A percentile compares a stretch with the other conserved stretches of the same genome.
Evolutionary conservation across 2,329 filamentous ascomycete genomes (phyloP).

Genomic region (Microdochium nivale): DNA sequence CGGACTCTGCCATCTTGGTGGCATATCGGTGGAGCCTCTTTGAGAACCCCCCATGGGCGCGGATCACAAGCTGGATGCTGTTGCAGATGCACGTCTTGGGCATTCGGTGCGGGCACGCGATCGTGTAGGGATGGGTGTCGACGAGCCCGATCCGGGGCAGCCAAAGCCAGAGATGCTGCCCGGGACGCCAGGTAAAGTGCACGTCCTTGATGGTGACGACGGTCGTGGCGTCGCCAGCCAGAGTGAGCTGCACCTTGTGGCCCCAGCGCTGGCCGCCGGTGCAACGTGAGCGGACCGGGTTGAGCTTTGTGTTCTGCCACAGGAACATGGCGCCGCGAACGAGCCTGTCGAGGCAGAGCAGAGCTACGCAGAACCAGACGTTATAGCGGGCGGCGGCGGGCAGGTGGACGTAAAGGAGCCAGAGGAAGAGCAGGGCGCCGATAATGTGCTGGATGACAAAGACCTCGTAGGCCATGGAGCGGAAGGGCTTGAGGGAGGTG

Average conservation of each 20-base stretch:
- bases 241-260: constrained; percentile 39
- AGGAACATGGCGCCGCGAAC: constrained; percentile 38
- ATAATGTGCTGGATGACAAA: constrained; percentile 62
- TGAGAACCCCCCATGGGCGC: constrained; percentile 49
- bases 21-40: constrained; percentile 41
- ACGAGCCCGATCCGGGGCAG: constrained; percentile 43
- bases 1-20: constrained; percentile 20
- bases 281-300: constrained; percentile 30
- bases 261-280: constrained; percentile 40
- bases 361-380: constrained; percentile 56
- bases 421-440: constrained; percentile 52
- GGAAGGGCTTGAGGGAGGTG: constrained; percentile 53
- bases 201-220: constrained; percentile 51
- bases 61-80: constrained; percentile 49
- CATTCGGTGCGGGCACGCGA: constrained; percentile 44
- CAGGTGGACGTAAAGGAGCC: constrained; percentile 55
- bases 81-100: constrained; percentile 46
- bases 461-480: constrained; percentile 59
- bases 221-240: constrained; percentile 42
- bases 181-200: constrained; percentile 49
- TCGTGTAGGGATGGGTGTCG: constrained; percentile 54
- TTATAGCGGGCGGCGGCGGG: constrained; percentile 50
- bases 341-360: constrained; percentile 54
- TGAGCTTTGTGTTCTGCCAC: constrained; percentile 43
- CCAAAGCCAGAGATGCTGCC: constrained; percentile 55